These are phyloP conservation scores for Ceriops decandra DNA, from an alignment of 345 rosid genomes.

Conservation along the genomic window DNA sequence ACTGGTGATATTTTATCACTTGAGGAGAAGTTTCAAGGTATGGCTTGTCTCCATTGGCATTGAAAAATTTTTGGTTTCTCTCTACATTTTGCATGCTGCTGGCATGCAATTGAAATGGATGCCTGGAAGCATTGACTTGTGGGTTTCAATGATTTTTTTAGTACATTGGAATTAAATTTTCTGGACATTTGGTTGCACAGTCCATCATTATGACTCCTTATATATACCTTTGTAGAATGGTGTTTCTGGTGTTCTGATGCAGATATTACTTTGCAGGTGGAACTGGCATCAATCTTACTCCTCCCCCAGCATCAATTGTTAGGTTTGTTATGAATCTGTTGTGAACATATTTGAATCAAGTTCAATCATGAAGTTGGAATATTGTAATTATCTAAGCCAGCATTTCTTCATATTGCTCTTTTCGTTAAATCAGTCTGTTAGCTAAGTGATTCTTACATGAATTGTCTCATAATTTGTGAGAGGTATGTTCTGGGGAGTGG, in stretches of 20 bases:
- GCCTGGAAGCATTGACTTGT: no score
- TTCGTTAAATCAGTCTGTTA: not conserved
- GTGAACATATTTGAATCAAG: no score
- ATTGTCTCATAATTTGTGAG: not conserved
- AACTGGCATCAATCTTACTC: slow-evolving; percentile 97
- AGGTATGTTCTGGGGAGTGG: not conserved
- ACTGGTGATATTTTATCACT: slow-evolving; percentile 85
- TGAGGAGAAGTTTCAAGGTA: slow-evolving; percentile 97
- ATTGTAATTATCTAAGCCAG: not conserved
- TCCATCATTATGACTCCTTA: not conserved
- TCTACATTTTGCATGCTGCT: not conserved
- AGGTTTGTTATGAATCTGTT: slow-evolving; percentile 44
- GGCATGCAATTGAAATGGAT: not conserved
- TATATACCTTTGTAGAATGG: not conserved
- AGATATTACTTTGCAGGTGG: slow-evolving; percentile 58
- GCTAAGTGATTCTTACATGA: not conserved
- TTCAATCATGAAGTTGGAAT: no score
- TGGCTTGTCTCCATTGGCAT: not conserved
- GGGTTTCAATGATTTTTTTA: not conserved
- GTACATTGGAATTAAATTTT: not conserved
- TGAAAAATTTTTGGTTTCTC: not conserved
- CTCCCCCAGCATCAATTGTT: slow-evolving; percentile 80
- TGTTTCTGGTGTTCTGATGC: slow-evolving; percentile 11
- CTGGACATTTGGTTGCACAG: not conserved
- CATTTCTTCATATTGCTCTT: not conserved